phyloP scores from a whole-genome alignment of 371 early-diverging fungal species.

The Chytridium lagenaria region DNA sequence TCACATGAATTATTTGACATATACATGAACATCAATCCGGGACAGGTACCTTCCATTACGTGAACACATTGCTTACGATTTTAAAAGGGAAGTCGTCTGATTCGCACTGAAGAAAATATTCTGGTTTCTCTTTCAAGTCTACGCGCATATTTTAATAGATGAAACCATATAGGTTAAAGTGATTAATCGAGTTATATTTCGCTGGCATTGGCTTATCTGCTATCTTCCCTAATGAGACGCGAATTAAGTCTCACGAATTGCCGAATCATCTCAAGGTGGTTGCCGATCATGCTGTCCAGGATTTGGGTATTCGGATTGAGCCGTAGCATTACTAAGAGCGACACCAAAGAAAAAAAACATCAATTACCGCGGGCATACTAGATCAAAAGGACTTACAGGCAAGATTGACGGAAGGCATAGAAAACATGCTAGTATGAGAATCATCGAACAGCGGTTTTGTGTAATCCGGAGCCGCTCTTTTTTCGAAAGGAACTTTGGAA shows the following conservation, averaged over 20 bases:
- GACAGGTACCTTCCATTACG: not conserved
- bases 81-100: constrained; percentile 66
- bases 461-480: too few species aligned
- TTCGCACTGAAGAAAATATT: constrained; percentile 69
- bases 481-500: too few species aligned
- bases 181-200: not conserved
- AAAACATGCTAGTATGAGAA: not conserved
- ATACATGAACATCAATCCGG: constrained; percentile 61
- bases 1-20: constrained; percentile 68
- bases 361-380: not conserved
- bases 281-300: constrained; percentile 13
- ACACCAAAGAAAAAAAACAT: not conserved
- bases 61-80: not conserved
- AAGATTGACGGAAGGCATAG: not conserved
- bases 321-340: not conserved
- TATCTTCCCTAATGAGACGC: constrained; percentile 12
- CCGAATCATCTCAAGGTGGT: constrained; percentile 17
- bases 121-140: constrained; percentile 32
- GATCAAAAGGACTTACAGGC: not conserved
- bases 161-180: not conserved
- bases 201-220: not conserved
- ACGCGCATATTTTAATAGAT: constrained; percentile 13
- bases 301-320: constrained; percentile 13
- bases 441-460: too few species aligned
- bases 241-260: constrained; percentile 14